These are phyloP conservation scores for Otatea glauca DNA, from an alignment of 176 grass and related monocot genomes.

Conservation along the genomic window DNA sequence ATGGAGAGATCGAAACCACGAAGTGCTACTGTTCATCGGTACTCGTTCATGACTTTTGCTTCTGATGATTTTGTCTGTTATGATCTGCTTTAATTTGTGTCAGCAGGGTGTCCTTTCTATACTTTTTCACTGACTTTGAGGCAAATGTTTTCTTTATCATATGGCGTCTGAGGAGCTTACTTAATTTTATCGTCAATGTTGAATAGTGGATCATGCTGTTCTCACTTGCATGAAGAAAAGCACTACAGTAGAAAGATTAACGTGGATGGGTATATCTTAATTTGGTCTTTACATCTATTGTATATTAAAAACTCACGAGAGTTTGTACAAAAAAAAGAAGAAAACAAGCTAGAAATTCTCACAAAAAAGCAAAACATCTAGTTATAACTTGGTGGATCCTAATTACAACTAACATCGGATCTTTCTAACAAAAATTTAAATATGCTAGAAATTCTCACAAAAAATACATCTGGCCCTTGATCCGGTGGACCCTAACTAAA, in stretches of 20 bases:
- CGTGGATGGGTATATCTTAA: neutral
- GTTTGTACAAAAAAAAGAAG: too few relatives aligned
- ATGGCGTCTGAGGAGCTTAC: constrained; percentile 6
- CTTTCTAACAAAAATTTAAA: too few relatives aligned
- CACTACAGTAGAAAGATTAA: neutral
- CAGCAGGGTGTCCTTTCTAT: neutral
- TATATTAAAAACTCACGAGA: too few relatives aligned
- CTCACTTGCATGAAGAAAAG: neutral
- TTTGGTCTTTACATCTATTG: neutral
- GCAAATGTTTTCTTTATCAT: constrained; percentile 29
- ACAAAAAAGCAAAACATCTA: too few relatives aligned
- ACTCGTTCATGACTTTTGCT: constrained; percentile 41
- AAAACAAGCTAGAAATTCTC: too few relatives aligned
- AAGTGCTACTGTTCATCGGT: constrained; percentile 16
- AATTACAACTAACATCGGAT: too few relatives aligned
- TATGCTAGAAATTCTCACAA: too few relatives aligned
- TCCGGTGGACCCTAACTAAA: too few relatives aligned
- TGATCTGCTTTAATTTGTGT: constrained; percentile 18
- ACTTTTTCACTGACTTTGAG: constrained; percentile 20
- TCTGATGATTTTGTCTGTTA: constrained; percentile 37
- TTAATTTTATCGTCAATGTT: neutral
- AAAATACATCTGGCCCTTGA: too few relatives aligned
- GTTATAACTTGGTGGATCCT: too few relatives aligned
- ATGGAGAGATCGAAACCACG: neutral
- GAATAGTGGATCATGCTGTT: neutral